Conservation (phyloP, 768 basidiomycete species). For the Collybia sordida region DNA sequence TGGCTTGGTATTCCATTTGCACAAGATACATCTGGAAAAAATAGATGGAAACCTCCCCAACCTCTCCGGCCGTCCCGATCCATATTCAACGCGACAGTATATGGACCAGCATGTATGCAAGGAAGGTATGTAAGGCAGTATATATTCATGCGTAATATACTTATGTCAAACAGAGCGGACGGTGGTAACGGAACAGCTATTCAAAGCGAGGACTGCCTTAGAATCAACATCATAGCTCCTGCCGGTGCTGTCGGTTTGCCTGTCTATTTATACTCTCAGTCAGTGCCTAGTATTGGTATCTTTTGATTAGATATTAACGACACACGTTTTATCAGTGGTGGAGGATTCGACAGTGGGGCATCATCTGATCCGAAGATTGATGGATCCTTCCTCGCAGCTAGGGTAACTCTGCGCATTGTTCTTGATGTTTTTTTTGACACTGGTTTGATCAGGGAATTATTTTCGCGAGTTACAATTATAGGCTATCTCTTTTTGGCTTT, state of each 20-base stretch:
- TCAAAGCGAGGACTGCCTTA: constrained; percentile 40
- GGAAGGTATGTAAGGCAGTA: constrained; percentile 20
- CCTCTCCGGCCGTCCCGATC: constrained; percentile 10
- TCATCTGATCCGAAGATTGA: constrained; percentile 35
- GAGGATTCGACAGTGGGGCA: constrained; percentile 34
- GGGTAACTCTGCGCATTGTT: constrained; percentile 11
- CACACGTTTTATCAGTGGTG: constrained; percentile 21
- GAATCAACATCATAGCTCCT: constrained; percentile 42
- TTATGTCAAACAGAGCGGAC: constrained; percentile 18
- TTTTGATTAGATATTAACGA: not conserved
- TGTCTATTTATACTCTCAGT: constrained; percentile 29
- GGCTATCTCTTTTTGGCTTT: constrained; percentile 38
- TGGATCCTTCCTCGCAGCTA: constrained; percentile 29
- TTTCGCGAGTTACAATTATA: constrained; percentile 33
- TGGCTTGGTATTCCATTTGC: constrained; percentile 30
- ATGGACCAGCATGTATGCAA: constrained; percentile 32
- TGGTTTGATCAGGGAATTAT: constrained; percentile 23
- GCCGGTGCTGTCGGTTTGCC: constrained; percentile 28
- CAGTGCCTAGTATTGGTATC: constrained; percentile 3
- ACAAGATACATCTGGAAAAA: constrained; percentile 25
- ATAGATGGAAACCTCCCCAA: constrained; percentile 29
- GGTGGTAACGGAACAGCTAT: constrained; percentile 32
- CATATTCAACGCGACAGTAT: constrained; percentile 26
- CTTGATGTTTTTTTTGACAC: not conserved
- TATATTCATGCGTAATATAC: not conserved